These are phyloP conservation scores for Hypoxylon sp. DNA, from an alignment of 2,329 filamentous ascomycete species.

Conservation along the genomic window DNA sequence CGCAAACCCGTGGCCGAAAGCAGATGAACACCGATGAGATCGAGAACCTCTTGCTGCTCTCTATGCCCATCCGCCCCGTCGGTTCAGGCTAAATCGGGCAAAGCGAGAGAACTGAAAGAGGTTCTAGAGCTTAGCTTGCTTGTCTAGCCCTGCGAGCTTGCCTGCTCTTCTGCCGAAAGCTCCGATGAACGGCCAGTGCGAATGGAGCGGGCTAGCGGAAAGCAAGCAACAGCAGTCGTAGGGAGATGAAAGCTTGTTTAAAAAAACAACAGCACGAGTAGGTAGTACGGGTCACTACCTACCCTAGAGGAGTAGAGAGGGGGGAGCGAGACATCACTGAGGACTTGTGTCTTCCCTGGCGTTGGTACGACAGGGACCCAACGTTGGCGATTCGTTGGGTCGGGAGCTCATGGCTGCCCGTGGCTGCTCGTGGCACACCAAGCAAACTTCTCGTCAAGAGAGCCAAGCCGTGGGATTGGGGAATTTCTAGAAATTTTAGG, in stretches of 20 bases:
- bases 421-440: no score
- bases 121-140: constrained; percentile 15
- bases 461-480: constrained; percentile 5
- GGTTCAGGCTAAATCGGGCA: constrained; percentile 25
- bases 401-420: not conserved
- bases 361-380: constrained; percentile 4
- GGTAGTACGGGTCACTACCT: not conserved
- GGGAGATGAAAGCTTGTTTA: not conserved
- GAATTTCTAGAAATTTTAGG: not conserved
- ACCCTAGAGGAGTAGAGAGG: not conserved
- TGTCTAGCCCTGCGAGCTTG: constrained; percentile 1
- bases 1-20: not conserved
- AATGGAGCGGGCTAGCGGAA: not conserved
- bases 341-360: not conserved
- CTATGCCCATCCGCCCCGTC: not conserved
- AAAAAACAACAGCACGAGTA: not conserved
- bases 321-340: not conserved
- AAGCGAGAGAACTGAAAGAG: constrained; percentile 6
- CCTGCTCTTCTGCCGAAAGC: constrained; percentile 9
- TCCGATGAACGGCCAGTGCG: not conserved
- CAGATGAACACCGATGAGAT: no score
- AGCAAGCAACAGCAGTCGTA: constrained; percentile 1
- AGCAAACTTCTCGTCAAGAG: not conserved
- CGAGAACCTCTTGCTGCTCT: not conserved
- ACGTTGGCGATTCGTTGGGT: constrained; percentile 2